Evolutionary conservation across 2,329 filamentous ascomycete species (phyloP), one percentile per base, ranked within the genome.

Genomic region (Drechslera avenae): DNA sequence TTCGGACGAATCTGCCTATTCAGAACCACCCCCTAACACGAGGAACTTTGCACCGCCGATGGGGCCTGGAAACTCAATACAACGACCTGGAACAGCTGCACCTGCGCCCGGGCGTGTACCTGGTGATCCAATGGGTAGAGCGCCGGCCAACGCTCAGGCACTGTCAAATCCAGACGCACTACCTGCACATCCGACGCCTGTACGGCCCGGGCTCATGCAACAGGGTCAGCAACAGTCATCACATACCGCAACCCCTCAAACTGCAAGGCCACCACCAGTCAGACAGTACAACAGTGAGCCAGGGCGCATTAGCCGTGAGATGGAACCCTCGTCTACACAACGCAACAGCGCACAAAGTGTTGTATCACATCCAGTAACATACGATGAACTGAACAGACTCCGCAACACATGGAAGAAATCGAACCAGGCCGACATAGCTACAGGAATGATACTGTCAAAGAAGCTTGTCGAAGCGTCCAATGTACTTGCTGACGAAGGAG

Each of bases 401-500:
- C 86, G 90, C 26, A 83, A 84, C 63, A 76, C 79, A 5, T 86
- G 89, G 57, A 89, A 88, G 69, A 18, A 51, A 23, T 79, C 78
- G 19, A 89, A 91, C 54, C 85, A 91, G 0, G 80, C 81, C 23
- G 91, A 97, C 60, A 83, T 88, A 55, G 83, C 82, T 39, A 82
- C 85, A 2, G 87, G 89, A 12, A 78, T 99, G 48, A 78, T 80
- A 8, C 79, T 96, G 14, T 91, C 90, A 1, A 93, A 92, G 75
- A 90, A 88, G 63, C 78, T 97, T 4, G 86, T 96, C 1, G 91
- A 97, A 75, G 94, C 93, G 1, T 85, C 91, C 0, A 86, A 86
- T 10, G 84, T 89, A 4, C 81, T 99, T 1, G 85, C 91, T 2
- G 89, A 91, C 60, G 87, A 91, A 31, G 87, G 87, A 63, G 83